Evolutionary conservation across 139 green algal genomes (phyloP).

Genomic region (Klebsormidium nitens): DNA sequence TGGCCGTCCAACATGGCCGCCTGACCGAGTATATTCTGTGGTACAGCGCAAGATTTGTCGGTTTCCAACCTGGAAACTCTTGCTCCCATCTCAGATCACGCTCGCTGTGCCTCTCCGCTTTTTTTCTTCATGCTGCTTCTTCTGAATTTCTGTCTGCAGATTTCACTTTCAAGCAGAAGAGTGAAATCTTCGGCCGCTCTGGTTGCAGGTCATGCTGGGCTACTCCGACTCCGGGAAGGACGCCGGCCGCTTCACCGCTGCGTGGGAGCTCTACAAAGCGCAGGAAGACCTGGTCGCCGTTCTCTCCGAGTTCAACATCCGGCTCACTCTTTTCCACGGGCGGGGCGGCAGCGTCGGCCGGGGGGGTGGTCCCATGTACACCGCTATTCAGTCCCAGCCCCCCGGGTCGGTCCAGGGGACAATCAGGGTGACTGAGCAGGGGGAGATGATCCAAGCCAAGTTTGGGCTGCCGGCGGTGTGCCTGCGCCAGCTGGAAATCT

Average conservation of each 20-base stretch:
- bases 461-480: slow-evolving; percentile 51
- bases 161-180: too few relatives aligned
- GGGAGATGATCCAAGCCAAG: slow-evolving; percentile 88
- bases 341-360: slow-evolving; percentile 88
- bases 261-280: slow-evolving; percentile 83
- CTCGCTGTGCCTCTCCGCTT: too few relatives aligned
- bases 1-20: too few relatives aligned
- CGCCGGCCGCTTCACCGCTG: slow-evolving; percentile 79
- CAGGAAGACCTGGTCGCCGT: slow-evolving; percentile 37
- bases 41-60: too few relatives aligned
- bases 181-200: too few relatives aligned
- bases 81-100: too few relatives aligned
- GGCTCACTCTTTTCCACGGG: slow-evolving; percentile 93
- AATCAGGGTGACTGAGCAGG: slow-evolving; percentile 86
- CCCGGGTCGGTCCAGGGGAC: slow-evolving; percentile 73
- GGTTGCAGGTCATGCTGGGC: slow-evolving; percentile 81
- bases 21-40: too few relatives aligned
- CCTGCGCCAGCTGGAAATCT: slow-evolving; percentile 33
- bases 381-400: slow-evolving; percentile 88
- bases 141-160: too few relatives aligned
- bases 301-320: slow-evolving; percentile 29
- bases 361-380: slow-evolving; percentile 84
- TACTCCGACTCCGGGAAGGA: slow-evolving; percentile 97
- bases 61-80: too few relatives aligned
- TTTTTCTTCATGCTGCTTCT: too few relatives aligned